These are phyloP conservation scores for Hymenoscyphus linearis DNA, from an alignment of 2,329 filamentous ascomycete species.

Conservation along the genomic window DNA sequence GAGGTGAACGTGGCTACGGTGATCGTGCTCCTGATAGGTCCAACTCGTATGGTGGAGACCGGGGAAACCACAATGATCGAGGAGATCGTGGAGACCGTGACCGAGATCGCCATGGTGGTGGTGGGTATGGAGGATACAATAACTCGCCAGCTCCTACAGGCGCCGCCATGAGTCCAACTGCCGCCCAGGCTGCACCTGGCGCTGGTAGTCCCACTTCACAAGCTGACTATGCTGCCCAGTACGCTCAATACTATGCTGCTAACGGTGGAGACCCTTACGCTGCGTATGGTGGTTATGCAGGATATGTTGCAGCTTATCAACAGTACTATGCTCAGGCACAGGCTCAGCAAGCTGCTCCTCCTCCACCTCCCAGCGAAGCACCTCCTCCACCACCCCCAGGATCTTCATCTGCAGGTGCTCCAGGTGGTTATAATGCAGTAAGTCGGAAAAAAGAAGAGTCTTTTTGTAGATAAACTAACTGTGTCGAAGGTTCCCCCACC, in stretches of 20 bases:
- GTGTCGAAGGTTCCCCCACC: slow-evolving; percentile 43
- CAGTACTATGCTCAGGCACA: slow-evolving; percentile 59
- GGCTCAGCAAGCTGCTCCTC: slow-evolving; percentile 38
- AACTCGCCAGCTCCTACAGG: slow-evolving; percentile 29
- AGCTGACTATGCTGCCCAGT: slow-evolving; percentile 72
- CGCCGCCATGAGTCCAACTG: slow-evolving; percentile 36
- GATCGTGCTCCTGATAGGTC: slow-evolving; percentile 45
- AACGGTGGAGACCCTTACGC: slow-evolving; percentile 73
- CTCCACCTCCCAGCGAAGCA: slow-evolving; percentile 39
- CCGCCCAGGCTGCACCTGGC: slow-evolving; percentile 38
- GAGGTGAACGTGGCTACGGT: slow-evolving; percentile 44
- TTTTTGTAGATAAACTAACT: neutral
- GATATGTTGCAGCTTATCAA: slow-evolving; percentile 68
- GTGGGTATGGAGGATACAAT: slow-evolving; percentile 37
- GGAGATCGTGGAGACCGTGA: slow-evolving; percentile 36
- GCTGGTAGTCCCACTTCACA: slow-evolving; percentile 39
- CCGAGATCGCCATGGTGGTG: slow-evolving; percentile 34
- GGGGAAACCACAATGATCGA: slow-evolving; percentile 19
- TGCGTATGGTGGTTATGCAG: slow-evolving; percentile 82
- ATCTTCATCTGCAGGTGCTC: slow-evolving; percentile 42
- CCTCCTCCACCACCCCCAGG: slow-evolving; percentile 55
- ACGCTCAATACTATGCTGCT: slow-evolving; percentile 70
- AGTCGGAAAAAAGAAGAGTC: slow-evolving; percentile 4
- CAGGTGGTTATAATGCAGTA: slow-evolving; percentile 59
- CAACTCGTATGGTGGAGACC: slow-evolving; percentile 36